Conservation (phyloP, 1,284 basidiomycete genomes). For the Malassezia arunalokei region DNA sequence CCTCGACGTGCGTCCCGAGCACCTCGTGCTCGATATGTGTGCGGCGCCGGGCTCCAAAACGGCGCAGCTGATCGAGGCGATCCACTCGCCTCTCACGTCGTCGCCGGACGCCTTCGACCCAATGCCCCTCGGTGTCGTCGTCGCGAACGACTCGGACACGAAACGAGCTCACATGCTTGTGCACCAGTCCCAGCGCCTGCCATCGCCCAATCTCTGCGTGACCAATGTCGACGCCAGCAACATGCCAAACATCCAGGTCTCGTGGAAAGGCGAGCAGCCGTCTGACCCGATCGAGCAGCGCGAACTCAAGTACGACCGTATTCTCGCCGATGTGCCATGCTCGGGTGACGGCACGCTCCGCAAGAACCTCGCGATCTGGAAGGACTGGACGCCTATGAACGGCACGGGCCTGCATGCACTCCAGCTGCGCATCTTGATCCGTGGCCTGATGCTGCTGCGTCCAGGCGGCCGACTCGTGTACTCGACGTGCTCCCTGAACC, state of each 20-base stretch:
- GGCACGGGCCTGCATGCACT: slow-evolving; percentile 85
- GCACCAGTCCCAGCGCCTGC: slow-evolving; percentile 88
- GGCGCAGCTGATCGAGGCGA: slow-evolving; percentile 75
- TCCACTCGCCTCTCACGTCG: slow-evolving; percentile 52
- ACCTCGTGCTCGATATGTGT: slow-evolving; percentile 72
- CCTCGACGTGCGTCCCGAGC: slow-evolving; percentile 63
- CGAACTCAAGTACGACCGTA: slow-evolving; percentile 72
- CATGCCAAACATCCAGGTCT: slow-evolving; percentile 52
- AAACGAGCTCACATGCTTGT: slow-evolving; percentile 93
- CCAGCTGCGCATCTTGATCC: slow-evolving; percentile 79
- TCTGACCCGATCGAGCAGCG: slow-evolving; percentile 35
- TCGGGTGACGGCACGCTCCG: slow-evolving; percentile 91
- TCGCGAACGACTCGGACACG: slow-evolving; percentile 83
- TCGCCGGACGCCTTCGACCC: slow-evolving; percentile 34
- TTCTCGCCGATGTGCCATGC: slow-evolving; percentile 93
- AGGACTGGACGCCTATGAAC: slow-evolving; percentile 73
- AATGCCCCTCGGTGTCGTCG: slow-evolving; percentile 56
- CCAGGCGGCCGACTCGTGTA: slow-evolving; percentile 83
- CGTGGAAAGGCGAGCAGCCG: slow-evolving; percentile 22
- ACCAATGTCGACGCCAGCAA: slow-evolving; percentile 90
- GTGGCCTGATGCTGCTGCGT: slow-evolving; percentile 80
- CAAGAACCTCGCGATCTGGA: slow-evolving; percentile 94
- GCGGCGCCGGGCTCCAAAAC: slow-evolving; percentile 99
- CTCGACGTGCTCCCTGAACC: slow-evolving; percentile 95
- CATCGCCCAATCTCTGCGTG: slow-evolving; percentile 81